Conservation (phyloP, 345 rosid species). For the Chamaenerion angustifolium region DNA sequence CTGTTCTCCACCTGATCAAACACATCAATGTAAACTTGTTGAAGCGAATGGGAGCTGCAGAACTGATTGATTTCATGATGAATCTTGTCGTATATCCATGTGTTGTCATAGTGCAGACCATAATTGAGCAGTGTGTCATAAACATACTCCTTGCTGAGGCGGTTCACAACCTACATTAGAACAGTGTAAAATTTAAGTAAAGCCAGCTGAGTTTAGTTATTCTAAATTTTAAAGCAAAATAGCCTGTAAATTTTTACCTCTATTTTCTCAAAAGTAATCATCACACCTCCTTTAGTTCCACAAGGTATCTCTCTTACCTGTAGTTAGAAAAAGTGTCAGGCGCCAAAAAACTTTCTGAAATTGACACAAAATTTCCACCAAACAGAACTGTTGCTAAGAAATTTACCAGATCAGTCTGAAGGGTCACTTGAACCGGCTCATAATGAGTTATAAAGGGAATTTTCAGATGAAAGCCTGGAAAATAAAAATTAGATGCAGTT, state of each 20-base stretch:
- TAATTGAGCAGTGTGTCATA: slow-evolving; percentile 69
- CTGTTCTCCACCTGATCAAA: slow-evolving; percentile 59
- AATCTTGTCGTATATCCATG: slow-evolving; percentile 96
- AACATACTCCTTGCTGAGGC: slow-evolving; percentile 65
- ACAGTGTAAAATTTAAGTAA: neutral
- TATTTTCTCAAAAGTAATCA: slow-evolving; percentile 89
- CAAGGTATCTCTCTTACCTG: slow-evolving; percentile 91
- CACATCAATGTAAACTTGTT: slow-evolving; percentile 93
- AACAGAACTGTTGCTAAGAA: slow-evolving; percentile 2
- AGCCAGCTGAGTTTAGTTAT: neutral
- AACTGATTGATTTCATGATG: slow-evolving; percentile 99
- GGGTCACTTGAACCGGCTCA: slow-evolving; percentile 92
- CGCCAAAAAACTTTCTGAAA: slow-evolving; percentile 1
- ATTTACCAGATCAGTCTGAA: slow-evolving; percentile 72
- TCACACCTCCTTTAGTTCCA: slow-evolving; percentile 95
- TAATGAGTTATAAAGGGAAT: slow-evolving; percentile 64
- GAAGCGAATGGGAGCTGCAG: slow-evolving; percentile 85
- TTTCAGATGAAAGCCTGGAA: slow-evolving; percentile 70
- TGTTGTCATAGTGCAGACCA: slow-evolving; percentile 76
- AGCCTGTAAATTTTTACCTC: slow-evolving; percentile 30
- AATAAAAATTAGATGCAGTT: neutral
- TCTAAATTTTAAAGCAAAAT: neutral
- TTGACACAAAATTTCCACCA: slow-evolving; percentile 2
- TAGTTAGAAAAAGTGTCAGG: slow-evolving; percentile 4
- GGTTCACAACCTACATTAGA: slow-evolving; percentile 56